Base-by-base conservation (phyloP, 139 green algal species). In the Chlorella sorokiniana region DNA sequence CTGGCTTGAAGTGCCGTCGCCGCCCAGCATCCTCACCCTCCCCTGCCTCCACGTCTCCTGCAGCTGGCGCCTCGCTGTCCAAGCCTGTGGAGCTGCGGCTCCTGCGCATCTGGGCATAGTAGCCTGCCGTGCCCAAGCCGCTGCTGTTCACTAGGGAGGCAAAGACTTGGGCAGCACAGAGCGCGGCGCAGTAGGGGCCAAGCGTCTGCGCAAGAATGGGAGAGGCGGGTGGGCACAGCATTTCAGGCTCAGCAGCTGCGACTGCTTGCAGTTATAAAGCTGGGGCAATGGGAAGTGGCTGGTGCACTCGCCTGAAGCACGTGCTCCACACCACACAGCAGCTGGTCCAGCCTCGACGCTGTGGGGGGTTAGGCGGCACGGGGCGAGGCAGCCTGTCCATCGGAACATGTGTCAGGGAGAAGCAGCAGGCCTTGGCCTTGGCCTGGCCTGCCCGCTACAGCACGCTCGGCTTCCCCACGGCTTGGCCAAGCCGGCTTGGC, bases 81-180 rank as follows among this genome's bases (percentile, higher is more conserved):
- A 10, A 18, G 25, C 35, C 7, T 3, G 54, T 25, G 23, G 31
- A 45, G n/a, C 41, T 33, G 44, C 41, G 31, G 70, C 51, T 16
- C 51, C 22, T 48, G 59, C 61, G n/a, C 37, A 80, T 11, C 23
- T 41, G 61, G 40, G 35, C 62, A 3, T 75, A 82, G 42, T 22
- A 74, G 63, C 37, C 29, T 31, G 44, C 33, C 0, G 33, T 10
- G 35, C 10, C 31, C 8, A n/a, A n/a, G 56, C 56, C 23, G 6
- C 33, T 35, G 37, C 22, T 18, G 33, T 61, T 29, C 3, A 76
- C 14, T 22, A 83, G 78, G 62, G 78, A 70, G 33, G 38, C 27
- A 52, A 83, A 64, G 23, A 76, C 78, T 33, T 83, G 65, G 31
- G n/a, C 62, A 29, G 65, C 48, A 65, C 78, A 77, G 35, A 83